A percentile compares a stretch with the other conserved stretches of the same genome.
phyloP scores from a whole-genome alignment of 2,329 filamentous ascomycete genomes.

The Fusarium abutilonis region DNA sequence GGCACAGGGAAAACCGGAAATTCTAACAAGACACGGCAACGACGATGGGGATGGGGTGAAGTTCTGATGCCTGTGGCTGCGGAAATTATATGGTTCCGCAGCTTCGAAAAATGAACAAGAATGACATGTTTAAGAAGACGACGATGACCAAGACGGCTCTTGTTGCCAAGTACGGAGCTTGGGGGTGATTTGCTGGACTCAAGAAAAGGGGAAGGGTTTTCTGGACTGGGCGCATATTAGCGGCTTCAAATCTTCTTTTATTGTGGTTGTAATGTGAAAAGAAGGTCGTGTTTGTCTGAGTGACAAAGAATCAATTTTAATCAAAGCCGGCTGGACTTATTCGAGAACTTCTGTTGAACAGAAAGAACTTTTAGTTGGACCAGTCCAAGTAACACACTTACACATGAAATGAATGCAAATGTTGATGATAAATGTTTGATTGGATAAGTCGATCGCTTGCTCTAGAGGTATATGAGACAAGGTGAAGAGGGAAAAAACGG shows the following conservation, averaged over 20 bases:
- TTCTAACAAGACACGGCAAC: slow-evolving; percentile 20
- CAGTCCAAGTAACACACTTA: neutral
- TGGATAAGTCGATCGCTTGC: slow-evolving; percentile 40
- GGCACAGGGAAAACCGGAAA: slow-evolving; percentile 27
- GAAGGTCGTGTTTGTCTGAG: slow-evolving; percentile 13
- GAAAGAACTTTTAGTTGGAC: slow-evolving; percentile 1
- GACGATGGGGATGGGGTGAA: slow-evolving; percentile 9
- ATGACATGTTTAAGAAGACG: slow-evolving; percentile 38
- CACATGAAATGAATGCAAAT: neutral
- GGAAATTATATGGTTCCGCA: slow-evolving; percentile 1
- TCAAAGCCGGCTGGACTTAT: neutral
- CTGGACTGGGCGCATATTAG: slow-evolving; percentile 35
- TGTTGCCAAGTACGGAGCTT: slow-evolving; percentile 30
- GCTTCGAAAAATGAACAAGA: slow-evolving; percentile 35
- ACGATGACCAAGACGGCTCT: slow-evolving; percentile 36
- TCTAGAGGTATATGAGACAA: slow-evolving; percentile 44
- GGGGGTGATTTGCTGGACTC: slow-evolving; percentile 30
- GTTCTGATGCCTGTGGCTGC: slow-evolving; percentile 11
- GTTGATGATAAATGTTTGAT: slow-evolving; percentile 29
- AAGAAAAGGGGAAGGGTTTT: slow-evolving; percentile 14
- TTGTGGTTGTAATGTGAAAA: slow-evolving; percentile 32
- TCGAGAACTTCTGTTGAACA: slow-evolving; percentile 16
- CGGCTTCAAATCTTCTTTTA: slow-evolving; percentile 35
- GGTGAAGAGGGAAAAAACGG: slow-evolving; percentile 28
- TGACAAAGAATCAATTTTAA: slow-evolving; percentile 9